phyloP scores from a whole-genome alignment of 2,329 filamentous ascomycete species.

The Phoma sp. region DNA sequence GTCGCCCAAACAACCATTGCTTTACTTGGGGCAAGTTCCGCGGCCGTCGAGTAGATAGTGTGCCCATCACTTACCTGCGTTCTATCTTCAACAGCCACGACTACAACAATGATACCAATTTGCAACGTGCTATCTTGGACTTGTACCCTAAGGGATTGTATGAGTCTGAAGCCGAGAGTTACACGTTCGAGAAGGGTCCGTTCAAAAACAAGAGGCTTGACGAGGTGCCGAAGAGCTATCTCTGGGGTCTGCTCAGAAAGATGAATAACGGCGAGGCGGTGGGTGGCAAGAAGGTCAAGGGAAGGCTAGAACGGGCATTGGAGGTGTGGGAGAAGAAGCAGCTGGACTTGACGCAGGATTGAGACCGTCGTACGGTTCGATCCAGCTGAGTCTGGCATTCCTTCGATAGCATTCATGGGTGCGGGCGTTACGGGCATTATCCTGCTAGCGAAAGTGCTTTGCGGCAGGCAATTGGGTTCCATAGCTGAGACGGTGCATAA shows the following conservation, averaged over 20 bases:
- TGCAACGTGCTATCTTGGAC: conserved; percentile 9
- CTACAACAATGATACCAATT: conserved; percentile 1
- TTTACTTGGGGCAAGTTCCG: conserved; percentile 11
- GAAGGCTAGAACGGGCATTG: conserved; percentile 5
- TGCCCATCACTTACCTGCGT: conserved; percentile 11
- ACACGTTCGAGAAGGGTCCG: conserved; percentile 8
- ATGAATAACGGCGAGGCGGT: not conserved
- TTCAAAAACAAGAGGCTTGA: conserved; percentile 13
- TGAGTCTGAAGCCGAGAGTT: conserved; percentile 10
- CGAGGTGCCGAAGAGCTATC: conserved; percentile 9
- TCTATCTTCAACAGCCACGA: conserved; percentile 3
- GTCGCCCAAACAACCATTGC: conserved; percentile 13
- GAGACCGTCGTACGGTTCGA: not conserved
- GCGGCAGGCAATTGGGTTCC: not conserved
- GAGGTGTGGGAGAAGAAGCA: conserved; percentile 11
- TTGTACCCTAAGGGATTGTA: conserved; percentile 12
- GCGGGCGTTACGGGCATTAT: conserved; percentile 2
- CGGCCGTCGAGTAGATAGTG: conserved; percentile 14
- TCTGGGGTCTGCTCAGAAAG: conserved; percentile 9
- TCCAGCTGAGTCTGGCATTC: not conserved
- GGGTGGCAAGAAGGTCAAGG: conserved; percentile 2
- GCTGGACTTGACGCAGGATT: conserved; percentile 12
- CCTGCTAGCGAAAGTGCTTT: conserved; percentile 17
- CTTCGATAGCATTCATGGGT: not conserved
- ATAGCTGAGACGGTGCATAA: not conserved